Conservation (phyloP, 345 rosid genomes). For the Erodium maritimum region DNA sequence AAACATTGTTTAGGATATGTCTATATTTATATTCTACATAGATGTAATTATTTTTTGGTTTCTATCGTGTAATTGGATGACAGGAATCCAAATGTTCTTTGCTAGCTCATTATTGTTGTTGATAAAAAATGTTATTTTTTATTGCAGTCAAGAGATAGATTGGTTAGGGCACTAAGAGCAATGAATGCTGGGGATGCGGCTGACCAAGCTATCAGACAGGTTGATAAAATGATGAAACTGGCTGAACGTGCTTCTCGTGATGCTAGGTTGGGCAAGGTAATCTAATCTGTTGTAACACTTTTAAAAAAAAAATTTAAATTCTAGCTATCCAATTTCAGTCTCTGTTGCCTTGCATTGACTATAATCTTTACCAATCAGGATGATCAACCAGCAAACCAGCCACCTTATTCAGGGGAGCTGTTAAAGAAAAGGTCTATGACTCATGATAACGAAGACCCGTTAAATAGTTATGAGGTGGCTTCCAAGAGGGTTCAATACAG, state of each 20-base stretch:
- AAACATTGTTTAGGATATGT: neutral
- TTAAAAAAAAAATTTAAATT: neutral
- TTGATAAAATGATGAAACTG: slow-evolving; percentile 68
- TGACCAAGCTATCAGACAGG: slow-evolving; percentile 88
- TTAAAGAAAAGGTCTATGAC: slow-evolving; percentile 58
- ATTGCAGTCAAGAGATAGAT: slow-evolving; percentile 74
- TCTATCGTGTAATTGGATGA: neutral
- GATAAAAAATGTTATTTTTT: slow-evolving; percentile 6
- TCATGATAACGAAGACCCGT: slow-evolving; percentile 46
- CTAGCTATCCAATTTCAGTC: neutral
- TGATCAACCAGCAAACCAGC: slow-evolving; percentile 53
- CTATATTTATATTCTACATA: too few relatives aligned
- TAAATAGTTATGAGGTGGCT: slow-evolving; percentile 44
- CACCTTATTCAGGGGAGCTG: slow-evolving; percentile 38
- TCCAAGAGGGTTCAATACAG: slow-evolving; percentile 51
- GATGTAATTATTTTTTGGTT: neutral
- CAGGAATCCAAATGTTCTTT: neutral
- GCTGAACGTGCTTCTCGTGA: slow-evolving; percentile 86
- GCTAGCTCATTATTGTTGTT: neutral
- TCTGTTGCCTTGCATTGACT: neutral
- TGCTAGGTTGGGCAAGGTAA: slow-evolving; percentile 57
- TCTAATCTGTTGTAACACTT: neutral
- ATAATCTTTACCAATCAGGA: slow-evolving; percentile 36
- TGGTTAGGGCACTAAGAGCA: slow-evolving; percentile 65
- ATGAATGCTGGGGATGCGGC: slow-evolving; percentile 96